phyloP scores from a whole-genome alignment of 1,284 basidiomycete species.

The Porogramme epimiltina region DNA sequence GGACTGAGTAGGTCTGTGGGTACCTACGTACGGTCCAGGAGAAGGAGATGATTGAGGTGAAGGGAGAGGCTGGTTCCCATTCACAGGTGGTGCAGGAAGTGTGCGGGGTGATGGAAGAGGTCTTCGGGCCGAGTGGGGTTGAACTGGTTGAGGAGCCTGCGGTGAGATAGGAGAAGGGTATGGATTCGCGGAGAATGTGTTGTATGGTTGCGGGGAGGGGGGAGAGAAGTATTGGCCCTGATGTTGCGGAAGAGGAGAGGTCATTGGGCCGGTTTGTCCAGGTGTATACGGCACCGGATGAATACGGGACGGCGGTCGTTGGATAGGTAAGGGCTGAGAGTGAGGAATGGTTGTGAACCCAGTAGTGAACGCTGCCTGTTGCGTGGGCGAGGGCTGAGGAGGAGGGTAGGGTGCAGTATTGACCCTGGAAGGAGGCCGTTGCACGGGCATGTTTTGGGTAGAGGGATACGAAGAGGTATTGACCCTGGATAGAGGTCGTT shows the following conservation, averaged over 20 bases:
- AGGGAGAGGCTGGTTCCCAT: slow-evolving; percentile 1
- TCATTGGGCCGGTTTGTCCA: slow-evolving; percentile 4
- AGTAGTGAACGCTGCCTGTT: neutral
- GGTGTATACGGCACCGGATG: slow-evolving; percentile 7
- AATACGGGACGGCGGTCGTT: slow-evolving; percentile 1
- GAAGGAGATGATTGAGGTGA: slow-evolving; percentile 17
- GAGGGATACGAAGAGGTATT: neutral
- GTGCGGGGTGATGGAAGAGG: slow-evolving; percentile 25
- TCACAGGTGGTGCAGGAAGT: slow-evolving; percentile 8
- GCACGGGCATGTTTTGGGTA: neutral
- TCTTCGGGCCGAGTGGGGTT: slow-evolving; percentile 17
- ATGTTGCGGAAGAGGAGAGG: slow-evolving; percentile 9
- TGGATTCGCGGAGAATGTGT: slow-evolving; percentile 5
- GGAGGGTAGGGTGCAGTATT: slow-evolving; percentile 6
- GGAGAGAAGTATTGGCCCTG: slow-evolving; percentile 8
- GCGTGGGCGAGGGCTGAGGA: slow-evolving; percentile 1
- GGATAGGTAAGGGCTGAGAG: neutral
- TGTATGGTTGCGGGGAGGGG: slow-evolving; percentile 14
- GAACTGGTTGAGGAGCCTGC: slow-evolving; percentile 10
- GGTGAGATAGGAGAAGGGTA: slow-evolving; percentile 24
- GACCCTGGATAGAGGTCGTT: neutral
- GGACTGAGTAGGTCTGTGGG: slow-evolving; percentile 22
- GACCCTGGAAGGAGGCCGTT: slow-evolving; percentile 1
- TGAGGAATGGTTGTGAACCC: slow-evolving; percentile 2
- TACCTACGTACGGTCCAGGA: slow-evolving; percentile 10